Evolutionary conservation across 305 asterid genomes (phyloP).

Genomic region (Ilex paraguariensis): DNA sequence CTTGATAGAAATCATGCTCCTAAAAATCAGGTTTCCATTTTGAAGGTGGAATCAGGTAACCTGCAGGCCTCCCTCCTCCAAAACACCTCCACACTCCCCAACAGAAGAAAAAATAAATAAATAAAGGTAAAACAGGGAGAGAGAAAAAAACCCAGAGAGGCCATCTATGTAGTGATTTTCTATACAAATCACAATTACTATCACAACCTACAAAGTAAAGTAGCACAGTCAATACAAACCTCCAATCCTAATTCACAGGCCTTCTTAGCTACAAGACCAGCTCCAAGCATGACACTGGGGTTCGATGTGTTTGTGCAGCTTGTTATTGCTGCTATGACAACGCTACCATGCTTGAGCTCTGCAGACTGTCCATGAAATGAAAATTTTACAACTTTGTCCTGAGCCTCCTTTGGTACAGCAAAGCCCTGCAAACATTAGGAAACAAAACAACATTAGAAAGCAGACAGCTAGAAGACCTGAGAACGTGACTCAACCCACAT

Average conservation of each 20-base stretch:
- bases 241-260: conserved; percentile 79
- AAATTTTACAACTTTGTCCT: conserved; percentile 60
- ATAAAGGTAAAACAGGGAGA: no score
- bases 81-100: no score
- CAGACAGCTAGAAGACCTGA: no score
- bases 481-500: no score
- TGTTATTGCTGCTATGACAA: conserved; percentile 83
- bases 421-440: conserved; percentile 45
- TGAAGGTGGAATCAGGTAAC: no score
- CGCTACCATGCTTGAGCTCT: conserved; percentile 79
- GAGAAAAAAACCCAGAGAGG: no score
- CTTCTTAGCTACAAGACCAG: conserved; percentile 87
- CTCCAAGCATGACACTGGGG: conserved; percentile 95
- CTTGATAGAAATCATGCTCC: conserved; percentile 10
- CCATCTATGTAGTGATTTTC: no score
- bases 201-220: no score
- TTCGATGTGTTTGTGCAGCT: conserved; percentile 88
- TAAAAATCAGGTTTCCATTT: neutral
- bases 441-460: neutral
- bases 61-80: no score
- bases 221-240: conserved; percentile 36
- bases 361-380: conserved; percentile 59
- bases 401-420: conserved; percentile 72
- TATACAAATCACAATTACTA: neutral
- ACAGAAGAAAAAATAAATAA: no score